Percentiles rank a stretch among this genome's conserved stretches.
phyloP scores from a whole-genome alignment of 768 basidiomycete species.

The Rhodotorula paludigena region DNA sequence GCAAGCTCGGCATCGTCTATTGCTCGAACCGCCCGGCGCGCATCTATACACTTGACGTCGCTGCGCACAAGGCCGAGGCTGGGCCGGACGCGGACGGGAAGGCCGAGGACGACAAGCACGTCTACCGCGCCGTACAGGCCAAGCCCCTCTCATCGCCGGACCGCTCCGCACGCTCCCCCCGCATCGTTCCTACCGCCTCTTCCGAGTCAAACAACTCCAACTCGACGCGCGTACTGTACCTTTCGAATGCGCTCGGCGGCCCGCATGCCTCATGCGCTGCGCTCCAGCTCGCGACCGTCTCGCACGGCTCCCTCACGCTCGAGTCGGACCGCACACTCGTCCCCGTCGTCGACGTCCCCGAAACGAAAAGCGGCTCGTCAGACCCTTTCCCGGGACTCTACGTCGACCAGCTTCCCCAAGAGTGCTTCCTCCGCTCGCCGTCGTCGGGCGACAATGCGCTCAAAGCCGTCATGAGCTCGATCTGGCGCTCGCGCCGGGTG shows the following conservation, averaged over 20 bases:
- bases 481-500: conserved; percentile 57
- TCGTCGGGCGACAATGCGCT: conserved; percentile 36
- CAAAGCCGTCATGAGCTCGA: conserved; percentile 52
- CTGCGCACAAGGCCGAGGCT: background rate
- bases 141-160: conserved; percentile 38
- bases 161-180: conserved; percentile 60
- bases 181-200: conserved; percentile 46
- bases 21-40: conserved; percentile 61
- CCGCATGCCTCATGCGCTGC: conserved; percentile 59
- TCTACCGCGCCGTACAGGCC: background rate
- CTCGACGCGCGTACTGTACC: conserved; percentile 52
- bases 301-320: background rate
- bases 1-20: conserved; percentile 57
- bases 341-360: conserved; percentile 52
- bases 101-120: conserved; percentile 9
- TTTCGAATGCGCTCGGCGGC: conserved; percentile 58
- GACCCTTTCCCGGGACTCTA: conserved; percentile 63
- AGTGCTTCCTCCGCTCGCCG: conserved; percentile 50
- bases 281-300: conserved; percentile 54
- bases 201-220: conserved; percentile 29
- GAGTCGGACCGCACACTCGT: conserved; percentile 19
- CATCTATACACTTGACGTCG: conserved; percentile 56
- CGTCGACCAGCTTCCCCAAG: conserved; percentile 52
- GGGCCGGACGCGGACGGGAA: background rate
- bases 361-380: conserved; percentile 36